phyloP scores from a whole-genome alignment of 140 eudicot species.

The Stevia rebaudiana region DNA sequence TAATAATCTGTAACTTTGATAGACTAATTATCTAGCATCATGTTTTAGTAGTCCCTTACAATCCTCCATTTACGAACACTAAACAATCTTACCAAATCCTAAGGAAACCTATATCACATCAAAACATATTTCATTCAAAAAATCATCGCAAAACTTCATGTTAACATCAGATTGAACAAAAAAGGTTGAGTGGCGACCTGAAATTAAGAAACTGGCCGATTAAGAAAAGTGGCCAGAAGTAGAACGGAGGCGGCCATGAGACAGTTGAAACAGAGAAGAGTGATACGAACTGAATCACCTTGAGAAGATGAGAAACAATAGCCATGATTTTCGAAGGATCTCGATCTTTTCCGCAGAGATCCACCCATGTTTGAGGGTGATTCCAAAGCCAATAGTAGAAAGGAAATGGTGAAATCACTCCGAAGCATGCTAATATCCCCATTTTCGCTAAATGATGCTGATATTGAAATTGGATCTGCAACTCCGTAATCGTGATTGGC shows the following conservation, averaged over 20 bases:
- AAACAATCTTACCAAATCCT: background rate
- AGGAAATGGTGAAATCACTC: constrained; percentile 73
- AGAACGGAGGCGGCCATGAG: constrained; percentile 92
- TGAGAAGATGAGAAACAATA: constrained; percentile 52
- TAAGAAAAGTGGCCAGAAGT: constrained; percentile 81
- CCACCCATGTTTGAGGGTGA: constrained; percentile 72
- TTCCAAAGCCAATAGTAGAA: constrained; percentile 80
- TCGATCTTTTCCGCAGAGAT: constrained; percentile 60
- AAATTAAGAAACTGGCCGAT: constrained; percentile 91
- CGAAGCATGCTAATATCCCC: constrained; percentile 69
- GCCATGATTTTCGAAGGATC: constrained; percentile 85
- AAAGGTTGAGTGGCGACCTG: constrained; percentile 38
- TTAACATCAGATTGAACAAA: background rate
- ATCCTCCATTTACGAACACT: background rate
- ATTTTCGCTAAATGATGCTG: constrained; percentile 17
- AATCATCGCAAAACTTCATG: background rate
- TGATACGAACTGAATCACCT: constrained; percentile 66
- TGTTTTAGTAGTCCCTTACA: background rate
- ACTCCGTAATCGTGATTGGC: background rate
- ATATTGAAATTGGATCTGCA: background rate
- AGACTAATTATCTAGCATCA: background rate
- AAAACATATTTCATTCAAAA: background rate
- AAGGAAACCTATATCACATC: background rate
- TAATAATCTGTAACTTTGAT: background rate
- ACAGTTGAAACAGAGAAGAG: constrained; percentile 69